Conservation (phyloP, 2,329 filamentous ascomycete genomes). For the Epichloe uncinata region DNA sequence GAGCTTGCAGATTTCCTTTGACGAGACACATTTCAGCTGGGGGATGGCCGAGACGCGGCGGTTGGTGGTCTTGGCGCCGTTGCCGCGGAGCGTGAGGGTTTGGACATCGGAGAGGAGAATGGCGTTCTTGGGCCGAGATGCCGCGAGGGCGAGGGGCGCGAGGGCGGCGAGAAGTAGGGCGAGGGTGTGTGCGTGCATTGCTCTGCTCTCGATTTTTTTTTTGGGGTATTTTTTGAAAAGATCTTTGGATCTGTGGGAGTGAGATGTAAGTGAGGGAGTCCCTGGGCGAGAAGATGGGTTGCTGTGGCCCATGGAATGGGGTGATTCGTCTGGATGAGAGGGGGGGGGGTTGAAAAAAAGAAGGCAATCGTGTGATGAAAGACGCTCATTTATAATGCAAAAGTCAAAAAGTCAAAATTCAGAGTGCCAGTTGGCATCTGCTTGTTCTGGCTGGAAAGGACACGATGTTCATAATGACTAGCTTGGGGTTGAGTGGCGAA, state of each 20-base stretch:
- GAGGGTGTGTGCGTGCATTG: constrained; percentile 17
- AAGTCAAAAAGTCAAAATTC: no score
- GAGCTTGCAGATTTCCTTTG: constrained; percentile 48
- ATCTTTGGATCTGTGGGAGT: background rate
- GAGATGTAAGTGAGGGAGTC: no score
- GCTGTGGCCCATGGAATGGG: no score
- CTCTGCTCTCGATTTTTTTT: background rate
- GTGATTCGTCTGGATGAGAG: no score
- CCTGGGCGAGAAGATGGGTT: no score
- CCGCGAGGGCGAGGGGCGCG: constrained; percentile 15
- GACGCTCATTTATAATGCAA: no score
- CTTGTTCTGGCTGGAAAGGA: constrained; percentile 7
- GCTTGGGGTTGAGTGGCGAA: background rate
- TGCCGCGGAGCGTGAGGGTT: constrained; percentile 61
- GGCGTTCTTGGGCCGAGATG: constrained; percentile 31
- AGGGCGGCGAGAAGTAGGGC: constrained; percentile 10
- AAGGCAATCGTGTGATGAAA: no score
- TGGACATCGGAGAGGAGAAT: constrained; percentile 52
- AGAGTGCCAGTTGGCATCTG: no score
- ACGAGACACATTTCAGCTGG: constrained; percentile 64
- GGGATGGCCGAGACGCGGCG: constrained; percentile 62
- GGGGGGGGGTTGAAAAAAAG: no score
- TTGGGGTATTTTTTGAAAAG: no score
- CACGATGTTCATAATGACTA: constrained; percentile 12
- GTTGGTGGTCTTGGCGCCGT: constrained; percentile 51